Evolutionary conservation across 1,284 basidiomycete genomes (phyloP), one percentile per base, ranked within the genome.

Genomic region (Violaceomyces palustris): DNA sequence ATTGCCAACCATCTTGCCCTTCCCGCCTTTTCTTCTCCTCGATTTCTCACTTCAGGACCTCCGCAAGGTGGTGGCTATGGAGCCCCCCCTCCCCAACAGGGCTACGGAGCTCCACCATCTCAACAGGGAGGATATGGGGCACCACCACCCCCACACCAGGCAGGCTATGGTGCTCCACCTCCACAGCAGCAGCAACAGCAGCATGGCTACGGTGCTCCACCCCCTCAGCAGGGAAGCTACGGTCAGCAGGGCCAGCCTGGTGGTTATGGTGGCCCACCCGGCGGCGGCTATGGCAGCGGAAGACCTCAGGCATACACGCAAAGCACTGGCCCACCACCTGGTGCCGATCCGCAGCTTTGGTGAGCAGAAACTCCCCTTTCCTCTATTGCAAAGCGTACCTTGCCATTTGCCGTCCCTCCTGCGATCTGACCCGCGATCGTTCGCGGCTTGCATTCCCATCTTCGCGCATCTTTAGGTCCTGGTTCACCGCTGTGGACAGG

Each of bases 301-400:
- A 42, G 64, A 11, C 55, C 61, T 7, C 62, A 57, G 30, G 50
- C 29, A 4, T 64, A 30, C 56, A 64, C 43, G 34, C 33, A 44
- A 5, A 40, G 42, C 33, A 60, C 61, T 1, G 64, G 64, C 0
- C 64, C 64, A 9, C 63, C 61, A 12, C 57, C 59, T 7, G 64
- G 66, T 18, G 64, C 64, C 1, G 61, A 68, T 33, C 66, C 55
- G 4, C 64, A 68, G 33, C 52, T 68, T n/a, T 68, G 66, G 66
- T 26, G 36, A 19, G 40, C 9, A 11, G 4, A 8, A 3, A 27
- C 22, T 28, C 24, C 7, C 4, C 29, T 12, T 12, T 17, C 29
- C 12, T 14, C 11, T 4, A 12, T 30, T 17, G 14, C 29, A 14
- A 17, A 21, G 7, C 8, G 6, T 14, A 25, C 6, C 15, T 17